Evolutionary conservation across 2,329 filamentous ascomycete genomes (phyloP), one percentile per base, ranked within the genome.

Genomic region (Epichloe aotearoae): DNA sequence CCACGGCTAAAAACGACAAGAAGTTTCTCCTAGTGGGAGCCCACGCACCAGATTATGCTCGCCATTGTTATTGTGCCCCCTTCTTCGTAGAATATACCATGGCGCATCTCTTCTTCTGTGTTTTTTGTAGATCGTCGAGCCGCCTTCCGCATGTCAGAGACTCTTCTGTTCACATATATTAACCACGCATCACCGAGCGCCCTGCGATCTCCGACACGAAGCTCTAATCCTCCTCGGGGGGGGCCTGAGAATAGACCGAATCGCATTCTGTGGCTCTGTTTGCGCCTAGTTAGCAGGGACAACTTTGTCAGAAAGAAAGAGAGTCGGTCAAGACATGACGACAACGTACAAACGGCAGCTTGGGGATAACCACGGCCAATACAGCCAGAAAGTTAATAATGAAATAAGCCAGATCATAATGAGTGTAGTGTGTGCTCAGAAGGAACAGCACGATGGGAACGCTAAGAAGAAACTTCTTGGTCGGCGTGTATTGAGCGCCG

Each of bases 391-490:
- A 91, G 73, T 98, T 98, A 73, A 98, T 93, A 61, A 86, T 88
- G 65, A 98, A 98, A 70, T 95, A 97, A 43, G 88, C 86, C 65
- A 96, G 69, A 70, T 96, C 91, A 74, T 97, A 98, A 70, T 97
- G 91, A 45, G 93, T 97, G 71, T 97, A 98, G 70, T 98, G 93
- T 23, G 93, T 98, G 77, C 91, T 97, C 61, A 97, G 76, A 51
- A 98, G 78, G 68, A 98, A 98, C 56, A 98, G 78, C 56, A 90
- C 79, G 61, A 98, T 95, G 39, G 93, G 93, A 36, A 97, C 91
- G 62, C 85, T 88, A 60, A 97, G 82, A 53, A 98, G 76, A 64
- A 98, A 98, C 70, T 98, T 98, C 77, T 98, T 98, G 58, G 93
- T 88, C 4, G 93, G 93, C 1, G 93, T 98, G 73, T 97, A 98